Base-by-base conservation (phyloP, 495 filamentous ascomycete species). In the Penicillium malachiteum region DNA sequence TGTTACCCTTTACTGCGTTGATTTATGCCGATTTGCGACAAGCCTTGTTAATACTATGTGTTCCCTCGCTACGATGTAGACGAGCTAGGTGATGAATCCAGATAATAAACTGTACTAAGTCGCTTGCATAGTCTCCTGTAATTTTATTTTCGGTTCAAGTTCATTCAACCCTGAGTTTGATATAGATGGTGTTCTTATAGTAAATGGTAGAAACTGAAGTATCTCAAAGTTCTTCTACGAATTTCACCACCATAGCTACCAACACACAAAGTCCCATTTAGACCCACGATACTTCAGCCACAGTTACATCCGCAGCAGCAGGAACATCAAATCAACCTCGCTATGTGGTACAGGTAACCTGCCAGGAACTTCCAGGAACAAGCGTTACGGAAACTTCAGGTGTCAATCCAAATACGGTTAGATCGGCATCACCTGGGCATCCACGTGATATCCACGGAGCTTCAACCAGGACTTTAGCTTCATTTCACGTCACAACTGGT, bases 11-110 rank as follows among this genome's bases (percentile, higher is more conserved):
- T 57, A 14, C 40, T 49, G 35, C 48, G 38, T 54, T 53, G 46
- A 37, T 59, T 57, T 54, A 16, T 50, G 42, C 13, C 33, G 50
- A 52, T 56, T 48, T 52, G 58, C 37, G 50, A 46, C 33, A 35
- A 50, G 44, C 50, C 55, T 52, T 57, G 47, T 48, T 59, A 38
- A 61, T 61, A 58, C 60, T 54, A 52, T 44, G 48, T 13, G 48
- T 41, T 43, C 21, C 14, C 34, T 42, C 32, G 30, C 55, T 47
- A 62, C 16, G 55, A 66, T 62, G 54, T 62, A 59, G 61, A 62
- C 48, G 55, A 59, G 50, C 56, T 55, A 55, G 12, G 64, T 59
- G 41, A 59, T 57, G 49, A 64, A 64, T 56, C 47, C 56, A 50
- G 58, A 56, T 52, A 58, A 26, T 26, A 26, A 26, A 26, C 21